Conservation (phyloP, 2,329 filamentous ascomycete species). For the Fusarium sp. region DNA sequence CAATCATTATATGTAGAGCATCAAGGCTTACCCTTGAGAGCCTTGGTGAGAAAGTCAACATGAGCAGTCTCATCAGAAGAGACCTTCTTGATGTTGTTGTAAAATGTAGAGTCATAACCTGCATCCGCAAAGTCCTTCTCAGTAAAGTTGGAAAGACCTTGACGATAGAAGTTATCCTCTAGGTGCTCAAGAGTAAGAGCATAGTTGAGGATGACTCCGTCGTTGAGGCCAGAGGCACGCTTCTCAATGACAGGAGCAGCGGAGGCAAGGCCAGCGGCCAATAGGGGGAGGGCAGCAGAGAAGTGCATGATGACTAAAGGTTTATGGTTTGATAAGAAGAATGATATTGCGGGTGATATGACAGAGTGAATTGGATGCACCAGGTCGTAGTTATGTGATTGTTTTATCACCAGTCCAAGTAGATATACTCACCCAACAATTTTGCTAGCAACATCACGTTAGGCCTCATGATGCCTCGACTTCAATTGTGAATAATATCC, state of each 20-base stretch:
- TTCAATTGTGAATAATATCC: not conserved
- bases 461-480: not conserved
- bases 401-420: not conserved
- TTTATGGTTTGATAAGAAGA: not conserved
- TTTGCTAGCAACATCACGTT: not conserved
- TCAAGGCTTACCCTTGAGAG: constrained; percentile 12
- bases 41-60: constrained; percentile 33
- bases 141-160: constrained; percentile 66
- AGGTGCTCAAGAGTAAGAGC: constrained; percentile 62
- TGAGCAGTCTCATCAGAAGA: constrained; percentile 56
- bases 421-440: not conserved
- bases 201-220: constrained; percentile 54
- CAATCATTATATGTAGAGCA: rapidly evolving
- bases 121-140: constrained; percentile 59
- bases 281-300: constrained; percentile 11
- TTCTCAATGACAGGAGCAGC: constrained; percentile 24
- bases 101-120: constrained; percentile 60
- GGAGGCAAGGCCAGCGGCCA: constrained; percentile 22
- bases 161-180: constrained; percentile 69
- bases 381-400: not conserved
- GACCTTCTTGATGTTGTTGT: constrained; percentile 65
- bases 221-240: constrained; percentile 24
- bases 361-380: not conserved
- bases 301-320: not conserved
- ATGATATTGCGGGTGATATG: not conserved